Conservation (phyloP, 305 asterid genomes). For the Fraxinus ornus region DNA sequence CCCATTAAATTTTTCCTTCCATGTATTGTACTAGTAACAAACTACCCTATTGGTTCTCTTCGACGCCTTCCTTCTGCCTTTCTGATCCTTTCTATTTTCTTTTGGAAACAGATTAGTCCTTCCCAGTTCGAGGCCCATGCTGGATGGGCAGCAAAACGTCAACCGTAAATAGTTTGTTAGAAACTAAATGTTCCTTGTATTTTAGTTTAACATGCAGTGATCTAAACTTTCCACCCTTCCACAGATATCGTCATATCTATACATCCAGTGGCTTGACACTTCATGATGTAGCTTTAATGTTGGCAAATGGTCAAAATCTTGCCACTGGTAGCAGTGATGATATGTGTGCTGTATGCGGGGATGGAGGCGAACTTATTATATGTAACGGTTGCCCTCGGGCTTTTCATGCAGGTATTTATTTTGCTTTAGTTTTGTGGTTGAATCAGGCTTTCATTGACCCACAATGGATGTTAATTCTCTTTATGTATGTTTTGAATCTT, state of each 20-base stretch:
- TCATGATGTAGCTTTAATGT: conserved; percentile 89
- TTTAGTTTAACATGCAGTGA: conserved; percentile 11
- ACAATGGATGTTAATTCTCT: background rate
- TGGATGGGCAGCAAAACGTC: conserved; percentile 97
- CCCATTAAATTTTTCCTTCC: background rate
- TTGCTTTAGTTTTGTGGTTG: background rate
- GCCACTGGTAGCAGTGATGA: conserved; percentile 76
- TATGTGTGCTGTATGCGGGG: conserved; percentile 94
- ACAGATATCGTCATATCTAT: conserved; percentile 92
- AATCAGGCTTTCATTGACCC: background rate
- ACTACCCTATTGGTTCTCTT: background rate
- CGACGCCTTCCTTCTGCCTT: background rate
- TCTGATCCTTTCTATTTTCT: conserved; percentile 17
- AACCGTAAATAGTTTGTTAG: conserved; percentile 65
- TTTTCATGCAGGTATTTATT: conserved; percentile 66
- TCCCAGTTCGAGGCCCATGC: conserved; percentile 98
- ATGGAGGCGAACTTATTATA: conserved; percentile 66
- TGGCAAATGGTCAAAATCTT: conserved; percentile 81
- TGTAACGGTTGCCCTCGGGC: conserved; percentile 97
- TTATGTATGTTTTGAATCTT: background rate
- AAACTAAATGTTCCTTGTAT: background rate
- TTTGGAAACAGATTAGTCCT: conserved; percentile 76
- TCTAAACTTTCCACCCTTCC: conserved; percentile 16
- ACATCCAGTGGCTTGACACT: conserved; percentile 85
- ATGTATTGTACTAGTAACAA: background rate